Evolutionary conservation across 2,329 filamentous ascomycete species (phyloP).

Genomic region (Pseudocercospora cruenta): DNA sequence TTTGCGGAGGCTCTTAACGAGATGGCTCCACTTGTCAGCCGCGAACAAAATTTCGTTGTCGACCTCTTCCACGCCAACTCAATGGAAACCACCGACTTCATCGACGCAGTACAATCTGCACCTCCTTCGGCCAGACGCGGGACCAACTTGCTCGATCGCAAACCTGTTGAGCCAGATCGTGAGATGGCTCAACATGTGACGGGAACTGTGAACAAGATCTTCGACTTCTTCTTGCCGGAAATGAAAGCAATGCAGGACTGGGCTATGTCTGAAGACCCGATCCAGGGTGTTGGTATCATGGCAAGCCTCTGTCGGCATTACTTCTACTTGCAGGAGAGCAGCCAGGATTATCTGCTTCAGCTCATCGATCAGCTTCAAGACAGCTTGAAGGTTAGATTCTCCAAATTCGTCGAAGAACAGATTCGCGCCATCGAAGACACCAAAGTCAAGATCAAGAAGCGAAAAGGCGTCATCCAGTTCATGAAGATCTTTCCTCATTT

Average conservation of each 20-base stretch:
- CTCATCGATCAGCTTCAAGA: constrained; percentile 73
- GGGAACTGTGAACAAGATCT: constrained; percentile 87
- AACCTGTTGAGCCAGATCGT: constrained; percentile 85
- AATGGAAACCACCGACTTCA: constrained; percentile 77
- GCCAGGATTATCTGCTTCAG: constrained; percentile 87
- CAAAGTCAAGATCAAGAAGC: constrained; percentile 98
- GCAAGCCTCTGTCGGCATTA: constrained; percentile 79
- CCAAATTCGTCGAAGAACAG: constrained; percentile 90
- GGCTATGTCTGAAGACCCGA: constrained; percentile 76
- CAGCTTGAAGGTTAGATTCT: constrained; percentile 74
- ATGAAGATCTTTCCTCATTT: constrained; percentile 92
- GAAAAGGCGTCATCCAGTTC: constrained; percentile 93
- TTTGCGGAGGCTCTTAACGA: constrained; percentile 82
- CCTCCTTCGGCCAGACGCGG: constrained; percentile 70
- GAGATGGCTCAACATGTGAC: constrained; percentile 81
- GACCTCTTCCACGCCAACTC: constrained; percentile 96
- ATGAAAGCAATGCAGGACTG: constrained; percentile 81
- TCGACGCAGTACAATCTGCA: constrained; percentile 71
- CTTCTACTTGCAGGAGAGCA: constrained; percentile 79
- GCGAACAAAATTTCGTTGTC: constrained; percentile 96
- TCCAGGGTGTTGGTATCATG: constrained; percentile 90
- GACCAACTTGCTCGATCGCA: constrained; percentile 72
- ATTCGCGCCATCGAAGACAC: constrained; percentile 95
- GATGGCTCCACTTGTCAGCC: constrained; percentile 78
- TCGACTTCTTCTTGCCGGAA: constrained; percentile 77